Conservation (phyloP, 192 early-diverging fungal genomes). For the Irineochytrium annulatum region DNA sequence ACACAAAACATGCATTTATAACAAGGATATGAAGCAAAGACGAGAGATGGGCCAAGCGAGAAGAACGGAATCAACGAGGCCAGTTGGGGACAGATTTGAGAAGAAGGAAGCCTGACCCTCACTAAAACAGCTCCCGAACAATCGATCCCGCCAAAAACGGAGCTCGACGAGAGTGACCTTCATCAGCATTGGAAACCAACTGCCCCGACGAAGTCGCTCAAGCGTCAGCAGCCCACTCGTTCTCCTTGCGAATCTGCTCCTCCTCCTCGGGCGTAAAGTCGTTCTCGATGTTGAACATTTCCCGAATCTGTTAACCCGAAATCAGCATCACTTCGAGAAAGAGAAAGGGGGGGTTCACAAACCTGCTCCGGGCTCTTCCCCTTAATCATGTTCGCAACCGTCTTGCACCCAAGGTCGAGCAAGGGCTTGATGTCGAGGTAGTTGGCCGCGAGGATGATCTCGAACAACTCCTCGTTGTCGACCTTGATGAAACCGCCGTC, state of each 20-base stretch:
- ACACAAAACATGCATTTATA: too few species aligned
- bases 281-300: slow-evolving; percentile 92
- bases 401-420: slow-evolving; percentile 96
- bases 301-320: slow-evolving; percentile 65
- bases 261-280: slow-evolving; percentile 97
- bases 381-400: slow-evolving; percentile 96
- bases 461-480: slow-evolving; percentile 54
- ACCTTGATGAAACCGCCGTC: slow-evolving; percentile 54
- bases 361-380: slow-evolving; percentile 74
- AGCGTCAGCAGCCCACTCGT: slow-evolving; percentile 53
- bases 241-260: slow-evolving; percentile 67
- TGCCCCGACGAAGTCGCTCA: slow-evolving; percentile 12
- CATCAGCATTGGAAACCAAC: too few species aligned
- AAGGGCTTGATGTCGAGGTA: slow-evolving; percentile 96
- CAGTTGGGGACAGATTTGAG: too few species aligned
- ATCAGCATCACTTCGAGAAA: background rate
- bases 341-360: slow-evolving; percentile 14
- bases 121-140: too few species aligned
- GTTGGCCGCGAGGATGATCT: slow-evolving; percentile 75
- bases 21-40: too few species aligned
- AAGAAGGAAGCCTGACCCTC: too few species aligned
- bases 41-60: too few species aligned
- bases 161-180: too few species aligned
- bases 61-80: too few species aligned
- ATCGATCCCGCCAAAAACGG: too few species aligned